Percentiles rank a stretch among this genome's conserved stretches.
Evolutionary conservation across 2,329 filamentous ascomycete genomes (phyloP).

Genomic region (Aspergillus melleus): DNA sequence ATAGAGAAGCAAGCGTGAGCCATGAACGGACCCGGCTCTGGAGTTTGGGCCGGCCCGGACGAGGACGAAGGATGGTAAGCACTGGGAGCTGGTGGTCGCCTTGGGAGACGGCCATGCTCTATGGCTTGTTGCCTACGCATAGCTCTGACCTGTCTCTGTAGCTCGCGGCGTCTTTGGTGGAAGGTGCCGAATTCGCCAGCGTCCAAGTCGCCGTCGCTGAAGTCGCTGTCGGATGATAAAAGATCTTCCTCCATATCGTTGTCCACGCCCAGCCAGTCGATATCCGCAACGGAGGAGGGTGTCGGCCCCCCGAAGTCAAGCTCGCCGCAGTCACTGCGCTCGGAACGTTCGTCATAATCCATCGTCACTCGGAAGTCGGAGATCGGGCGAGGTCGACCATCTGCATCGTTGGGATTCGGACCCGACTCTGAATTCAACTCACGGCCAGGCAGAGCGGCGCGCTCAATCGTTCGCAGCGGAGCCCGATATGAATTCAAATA

Average conservation of each 20-base stretch:
- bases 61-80: slow-evolving; percentile 28
- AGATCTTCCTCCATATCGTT: slow-evolving; percentile 31
- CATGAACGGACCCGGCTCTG: slow-evolving; percentile 53
- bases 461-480: slow-evolving; percentile 36
- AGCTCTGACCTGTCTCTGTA: slow-evolving; percentile 26
- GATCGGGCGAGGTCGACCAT: slow-evolving; percentile 18
- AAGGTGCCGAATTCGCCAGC: slow-evolving; percentile 20
- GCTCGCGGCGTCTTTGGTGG: slow-evolving; percentile 28
- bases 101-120: slow-evolving; percentile 18
- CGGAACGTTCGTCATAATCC: slow-evolving; percentile 39
- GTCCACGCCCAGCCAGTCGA: slow-evolving; percentile 25
- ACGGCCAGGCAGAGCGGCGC: slow-evolving; percentile 24
- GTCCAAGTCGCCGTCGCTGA: slow-evolving; percentile 33
- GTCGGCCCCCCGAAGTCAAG: slow-evolving; percentile 12
- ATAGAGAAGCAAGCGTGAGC: slow-evolving; percentile 85
- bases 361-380: slow-evolving; percentile 38
- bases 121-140: slow-evolving; percentile 20
- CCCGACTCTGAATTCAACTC: slow-evolving; percentile 26
- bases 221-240: slow-evolving; percentile 33
- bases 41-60: slow-evolving; percentile 7
- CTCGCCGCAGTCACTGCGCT: slow-evolving; percentile 38
- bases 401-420: slow-evolving; percentile 16
- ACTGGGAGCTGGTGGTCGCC: slow-evolving; percentile 27
- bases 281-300: slow-evolving; percentile 23
- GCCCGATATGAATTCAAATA: slow-evolving; percentile 40